Base-by-base conservation (phyloP, 331 rosid species). In the Spiraea crenata region DNA sequence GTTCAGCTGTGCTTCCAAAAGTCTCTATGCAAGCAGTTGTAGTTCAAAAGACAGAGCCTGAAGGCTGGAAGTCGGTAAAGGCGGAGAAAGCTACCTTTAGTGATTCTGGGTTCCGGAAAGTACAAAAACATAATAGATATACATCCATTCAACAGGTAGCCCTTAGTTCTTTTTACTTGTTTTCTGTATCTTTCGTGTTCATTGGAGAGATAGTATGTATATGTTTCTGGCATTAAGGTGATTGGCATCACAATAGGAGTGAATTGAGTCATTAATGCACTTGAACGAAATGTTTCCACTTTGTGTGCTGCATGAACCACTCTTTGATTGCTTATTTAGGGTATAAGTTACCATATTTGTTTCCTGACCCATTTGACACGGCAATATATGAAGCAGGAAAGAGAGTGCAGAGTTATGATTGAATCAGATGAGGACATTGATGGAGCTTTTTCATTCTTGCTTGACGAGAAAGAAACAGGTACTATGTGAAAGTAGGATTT, bases 351-450 rank as follows among this genome's bases (percentile, higher is more conserved):
- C 46, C 25, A 39, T 19, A 46, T 45, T 62, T 72, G 73, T 71
- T 17, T 31, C 56, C 6, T 56, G 19, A 39, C 54, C 39, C 63
- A 65, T 71, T 68, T 61, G 63, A 71, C 15, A 79, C 72, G 80
- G 56, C 85, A 79, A 85, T n/a, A n/a, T 63, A 41, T 70, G 41
- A 76, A 78, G 77, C 88, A 82, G 83, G 92, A 79, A 79, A 81
- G 80, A 74, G 86, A 81, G 79, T 57, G 74, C 60, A 76, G 81
- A 82, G 71, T 95, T 71, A 69, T 87, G 77, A 84, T 91, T 58
- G 97, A 89, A 59, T 89, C 97, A 3, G 99, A 95, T 61, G 97
- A 91, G 81, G 99, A 95, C 73, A 70, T 72, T 8, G 88, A 83
- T 51, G 83, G 69, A 79, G 87, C 79, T 65, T 86, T 91, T 79